Conservation (phyloP, 805 yeast species). For the Candida parachauliodes region DNA sequence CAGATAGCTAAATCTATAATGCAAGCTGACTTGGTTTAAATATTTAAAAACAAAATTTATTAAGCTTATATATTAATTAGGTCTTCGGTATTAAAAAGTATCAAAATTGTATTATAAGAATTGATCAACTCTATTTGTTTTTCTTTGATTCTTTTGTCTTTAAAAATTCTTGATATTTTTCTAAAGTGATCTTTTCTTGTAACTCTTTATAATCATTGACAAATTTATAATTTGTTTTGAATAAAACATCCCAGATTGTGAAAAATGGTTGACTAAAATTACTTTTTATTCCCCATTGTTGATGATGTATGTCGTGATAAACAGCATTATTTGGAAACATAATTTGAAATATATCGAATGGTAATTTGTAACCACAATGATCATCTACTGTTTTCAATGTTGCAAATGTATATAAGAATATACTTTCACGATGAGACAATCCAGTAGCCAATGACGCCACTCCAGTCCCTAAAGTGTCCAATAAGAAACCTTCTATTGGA, state of each 20-base stretch:
- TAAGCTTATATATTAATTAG: neutral
- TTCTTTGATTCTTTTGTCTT: slow-evolving; percentile 6
- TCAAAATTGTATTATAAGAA: too few species aligned
- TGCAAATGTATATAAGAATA: slow-evolving; percentile 75
- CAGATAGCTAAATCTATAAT: slow-evolving; percentile 11
- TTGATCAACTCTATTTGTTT: slow-evolving; percentile 4
- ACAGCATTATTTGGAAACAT: slow-evolving; percentile 93
- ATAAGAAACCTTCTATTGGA: slow-evolving; percentile 87
- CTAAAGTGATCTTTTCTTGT: slow-evolving; percentile 66
- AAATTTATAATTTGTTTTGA: slow-evolving; percentile 66
- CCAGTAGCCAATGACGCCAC: slow-evolving; percentile 62
- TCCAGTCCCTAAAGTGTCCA: slow-evolving; percentile 93
- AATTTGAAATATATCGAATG: slow-evolving; percentile 85
- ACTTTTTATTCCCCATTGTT: slow-evolving; percentile 88
- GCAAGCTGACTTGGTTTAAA: neutral
- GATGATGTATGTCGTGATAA: slow-evolving; percentile 97
- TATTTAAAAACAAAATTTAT: neutral
- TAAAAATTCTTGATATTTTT: slow-evolving; percentile 59
- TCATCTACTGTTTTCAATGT: slow-evolving; percentile 97
- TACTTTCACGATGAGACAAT: slow-evolving; percentile 72
- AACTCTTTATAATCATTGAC: slow-evolving; percentile 59
- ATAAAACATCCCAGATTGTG: slow-evolving; percentile 81
- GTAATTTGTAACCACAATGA: slow-evolving; percentile 96
- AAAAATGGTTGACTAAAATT: slow-evolving; percentile 96
- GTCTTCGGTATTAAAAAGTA: neutral